Conservation (phyloP, 192 early-diverging fungal species). For the Allomyces javanicus region DNA sequence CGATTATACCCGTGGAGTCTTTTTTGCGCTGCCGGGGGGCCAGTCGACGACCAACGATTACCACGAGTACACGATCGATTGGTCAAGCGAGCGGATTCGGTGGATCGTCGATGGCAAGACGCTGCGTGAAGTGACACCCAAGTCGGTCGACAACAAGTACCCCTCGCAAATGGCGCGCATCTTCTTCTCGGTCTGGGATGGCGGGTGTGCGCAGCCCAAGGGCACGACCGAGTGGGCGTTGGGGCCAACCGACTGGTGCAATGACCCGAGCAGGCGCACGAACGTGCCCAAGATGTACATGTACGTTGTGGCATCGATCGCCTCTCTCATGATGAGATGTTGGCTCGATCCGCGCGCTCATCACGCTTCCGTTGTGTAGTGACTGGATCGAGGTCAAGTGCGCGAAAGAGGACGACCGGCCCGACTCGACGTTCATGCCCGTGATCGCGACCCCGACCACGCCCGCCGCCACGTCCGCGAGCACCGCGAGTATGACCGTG, state of each 20-base stretch:
- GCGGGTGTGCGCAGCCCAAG: constrained; percentile 19
- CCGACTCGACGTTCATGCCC: too few relatives aligned
- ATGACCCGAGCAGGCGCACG: too few relatives aligned
- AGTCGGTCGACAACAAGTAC: constrained; percentile 17
- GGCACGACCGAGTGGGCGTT: constrained; percentile 38
- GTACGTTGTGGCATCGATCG: too few relatives aligned
- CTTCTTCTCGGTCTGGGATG: constrained; percentile 45
- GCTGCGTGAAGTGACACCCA: constrained; percentile 19
- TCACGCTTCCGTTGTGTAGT: too few relatives aligned
- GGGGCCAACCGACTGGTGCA: constrained; percentile 24
- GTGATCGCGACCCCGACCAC: too few relatives aligned
- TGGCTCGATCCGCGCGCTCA: too few relatives aligned
- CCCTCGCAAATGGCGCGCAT: constrained; percentile 25
- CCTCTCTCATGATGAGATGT: too few relatives aligned
- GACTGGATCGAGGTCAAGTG: too few relatives aligned
- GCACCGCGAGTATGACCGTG: too few relatives aligned
- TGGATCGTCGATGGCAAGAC: constrained; percentile 26
- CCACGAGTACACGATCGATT: constrained; percentile 34
- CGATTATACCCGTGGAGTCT: constrained; percentile 33
- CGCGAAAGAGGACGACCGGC: too few relatives aligned
- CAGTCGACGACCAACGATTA: constrained; percentile 20
- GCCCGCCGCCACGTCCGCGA: too few relatives aligned
- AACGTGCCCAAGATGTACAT: too few relatives aligned
- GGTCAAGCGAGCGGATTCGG: constrained; percentile 26
- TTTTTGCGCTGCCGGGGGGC: constrained; percentile 6